phyloP scores from a whole-genome alignment of 306 rosid species.

The Prunus dulcis region DNA sequence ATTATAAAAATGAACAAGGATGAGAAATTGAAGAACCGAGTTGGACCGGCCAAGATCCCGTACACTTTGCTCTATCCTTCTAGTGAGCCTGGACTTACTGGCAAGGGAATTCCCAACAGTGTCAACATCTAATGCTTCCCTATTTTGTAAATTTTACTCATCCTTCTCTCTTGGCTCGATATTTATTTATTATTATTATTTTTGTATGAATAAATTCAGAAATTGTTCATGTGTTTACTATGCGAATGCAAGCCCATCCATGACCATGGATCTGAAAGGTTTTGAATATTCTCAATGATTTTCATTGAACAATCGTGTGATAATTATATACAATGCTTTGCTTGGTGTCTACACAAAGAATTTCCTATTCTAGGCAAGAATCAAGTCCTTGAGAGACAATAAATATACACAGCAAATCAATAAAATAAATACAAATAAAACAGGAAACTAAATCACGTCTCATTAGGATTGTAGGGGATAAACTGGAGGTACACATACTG shows the following conservation, averaged over 20 bases:
- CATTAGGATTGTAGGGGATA: conserved; percentile 56
- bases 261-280: conserved; percentile 44
- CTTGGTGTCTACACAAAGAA: too few species aligned
- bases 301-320: too few species aligned
- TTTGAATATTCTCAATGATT: too few species aligned
- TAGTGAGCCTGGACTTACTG: conserved; percentile 54
- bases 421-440: too few species aligned
- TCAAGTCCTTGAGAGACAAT: too few species aligned
- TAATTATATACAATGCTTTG: too few species aligned
- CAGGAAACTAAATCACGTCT: too few species aligned
- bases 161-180: not conserved
- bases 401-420: too few species aligned
- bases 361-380: too few species aligned
- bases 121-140: conserved; percentile 39
- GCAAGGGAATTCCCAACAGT: conserved; percentile 71
- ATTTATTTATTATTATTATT: too few species aligned
- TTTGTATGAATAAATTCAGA: not conserved
- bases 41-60: conserved; percentile 59
- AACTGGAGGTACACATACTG: conserved; percentile 96
- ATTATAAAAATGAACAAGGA: conserved; percentile 43
- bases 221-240: not conserved
- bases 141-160: not conserved
- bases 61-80: conserved; percentile 60
- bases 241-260: conserved; percentile 77
- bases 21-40: conserved; percentile 39